Conservation (phyloP, 345 rosid genomes). For the Citrus inodora region DNA sequence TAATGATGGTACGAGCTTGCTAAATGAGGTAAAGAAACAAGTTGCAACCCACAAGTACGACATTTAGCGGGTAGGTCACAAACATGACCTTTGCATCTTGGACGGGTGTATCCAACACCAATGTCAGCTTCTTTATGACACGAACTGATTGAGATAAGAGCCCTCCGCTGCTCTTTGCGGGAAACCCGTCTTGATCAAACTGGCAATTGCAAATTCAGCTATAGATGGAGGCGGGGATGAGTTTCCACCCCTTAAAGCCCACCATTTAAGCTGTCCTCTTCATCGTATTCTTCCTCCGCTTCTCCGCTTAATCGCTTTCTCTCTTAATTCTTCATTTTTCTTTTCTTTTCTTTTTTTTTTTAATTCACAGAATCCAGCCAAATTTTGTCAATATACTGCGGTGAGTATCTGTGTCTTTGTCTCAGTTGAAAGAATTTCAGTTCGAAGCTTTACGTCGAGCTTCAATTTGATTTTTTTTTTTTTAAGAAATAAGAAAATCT, state of each 20-base stretch:
- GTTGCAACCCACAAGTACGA: constrained; percentile 78
- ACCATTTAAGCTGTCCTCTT: constrained; percentile 49
- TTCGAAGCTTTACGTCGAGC: background rate
- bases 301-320: constrained; percentile 36
- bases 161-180: constrained; percentile 83
- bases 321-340: constrained; percentile 41
- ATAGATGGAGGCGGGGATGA: constrained; percentile 97
- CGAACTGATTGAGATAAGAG: constrained; percentile 71
- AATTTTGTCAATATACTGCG: background rate
- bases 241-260: constrained; percentile 67
- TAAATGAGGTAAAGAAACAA: constrained; percentile 92
- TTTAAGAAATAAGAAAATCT: no score
- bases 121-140: constrained; percentile 89
- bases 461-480: no score
- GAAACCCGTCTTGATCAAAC: constrained; percentile 91
- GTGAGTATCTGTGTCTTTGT: background rate
- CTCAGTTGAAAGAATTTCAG: background rate
- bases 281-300: constrained; percentile 60
- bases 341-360: no score
- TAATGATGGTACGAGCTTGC: constrained; percentile 80
- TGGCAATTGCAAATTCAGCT: constrained; percentile 84
- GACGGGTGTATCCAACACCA: constrained; percentile 83
- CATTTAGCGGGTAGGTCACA: constrained; percentile 94
- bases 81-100: constrained; percentile 87
- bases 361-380: background rate